Conservation (phyloP, 495 filamentous ascomycete genomes). For the Melanomma pulvis-pyrius region DNA sequence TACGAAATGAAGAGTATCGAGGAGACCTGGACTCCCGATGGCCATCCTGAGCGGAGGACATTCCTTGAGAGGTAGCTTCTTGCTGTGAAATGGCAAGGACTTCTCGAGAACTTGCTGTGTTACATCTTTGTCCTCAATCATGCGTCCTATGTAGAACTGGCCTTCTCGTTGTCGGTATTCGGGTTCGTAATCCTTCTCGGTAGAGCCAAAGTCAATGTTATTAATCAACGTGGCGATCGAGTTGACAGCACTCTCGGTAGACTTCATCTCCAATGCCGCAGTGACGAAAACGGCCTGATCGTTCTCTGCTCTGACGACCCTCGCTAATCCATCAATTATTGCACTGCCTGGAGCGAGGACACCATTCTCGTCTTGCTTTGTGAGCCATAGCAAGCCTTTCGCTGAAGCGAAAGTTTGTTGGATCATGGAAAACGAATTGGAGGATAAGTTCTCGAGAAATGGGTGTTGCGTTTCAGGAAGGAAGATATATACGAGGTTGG, state of each 20-base stretch:
- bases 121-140: neutral
- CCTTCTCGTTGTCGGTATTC: neutral
- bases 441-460: neutral
- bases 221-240: neutral
- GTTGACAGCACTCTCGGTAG: neutral
- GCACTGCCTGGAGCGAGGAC: neutral
- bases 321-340: neutral
- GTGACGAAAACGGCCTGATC: neutral
- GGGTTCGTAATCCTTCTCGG: neutral
- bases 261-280: neutral
- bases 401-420: neutral
- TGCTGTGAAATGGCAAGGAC: neutral
- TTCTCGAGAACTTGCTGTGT: neutral
- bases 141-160: neutral
- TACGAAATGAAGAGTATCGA: conserved; percentile 1
- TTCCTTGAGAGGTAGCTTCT: neutral
- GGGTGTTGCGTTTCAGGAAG: neutral
- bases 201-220: neutral
- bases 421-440: neutral
- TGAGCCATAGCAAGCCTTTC: neutral
- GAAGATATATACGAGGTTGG: neutral
- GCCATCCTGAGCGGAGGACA: neutral
- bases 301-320: neutral
- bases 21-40: neutral
- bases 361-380: neutral